phyloP scores from a whole-genome alignment of 108 stramenopile genomes.

The Skeletonema grethae region DNA sequence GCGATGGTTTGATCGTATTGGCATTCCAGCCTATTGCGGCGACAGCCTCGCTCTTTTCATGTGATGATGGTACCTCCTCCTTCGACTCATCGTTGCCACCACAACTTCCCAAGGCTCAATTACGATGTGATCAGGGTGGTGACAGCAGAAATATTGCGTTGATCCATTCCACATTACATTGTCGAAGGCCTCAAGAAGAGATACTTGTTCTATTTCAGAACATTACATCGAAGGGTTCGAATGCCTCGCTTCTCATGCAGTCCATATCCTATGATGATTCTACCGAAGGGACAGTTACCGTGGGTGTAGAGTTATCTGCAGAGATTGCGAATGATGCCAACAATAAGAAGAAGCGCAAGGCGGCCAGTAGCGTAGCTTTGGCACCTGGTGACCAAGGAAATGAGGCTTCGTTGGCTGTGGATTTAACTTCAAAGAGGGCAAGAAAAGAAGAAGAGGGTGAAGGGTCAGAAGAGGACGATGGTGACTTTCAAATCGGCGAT shows the following conservation, averaged over 20 bases:
- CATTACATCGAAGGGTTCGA: neutral
- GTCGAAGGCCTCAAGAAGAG: neutral
- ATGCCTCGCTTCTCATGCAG: constrained; percentile 36
- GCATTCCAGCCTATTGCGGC: constrained; percentile 12
- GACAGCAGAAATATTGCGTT: constrained; percentile 2
- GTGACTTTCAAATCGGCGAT: constrained; percentile 10
- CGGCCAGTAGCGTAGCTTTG: constrained; percentile 18
- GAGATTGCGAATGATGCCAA: constrained; percentile 13
- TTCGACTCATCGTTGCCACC: constrained; percentile 16
- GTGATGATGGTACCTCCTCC: neutral
- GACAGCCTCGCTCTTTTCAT: constrained; percentile 23
- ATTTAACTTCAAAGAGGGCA: constrained; percentile 23
- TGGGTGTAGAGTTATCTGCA: constrained; percentile 6
- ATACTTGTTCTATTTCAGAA: constrained; percentile 19
- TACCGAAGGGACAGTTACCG: constrained; percentile 16
- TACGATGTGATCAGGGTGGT: constrained; percentile 14
- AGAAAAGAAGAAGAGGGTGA: constrained; percentile 23
- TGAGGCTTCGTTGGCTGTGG: constrained; percentile 39
- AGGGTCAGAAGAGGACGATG: constrained; percentile 22
- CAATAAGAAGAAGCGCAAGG: constrained; percentile 43
- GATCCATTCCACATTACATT: constrained; percentile 16
- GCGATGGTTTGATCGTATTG: constrained; percentile 1
- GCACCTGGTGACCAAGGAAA: constrained; percentile 39
- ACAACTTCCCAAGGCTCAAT: constrained; percentile 18
- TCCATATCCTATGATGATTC: constrained; percentile 15